phyloP scores from a whole-genome alignment of 2,329 filamentous ascomycete species.

The Fusarium equiseti region DNA sequence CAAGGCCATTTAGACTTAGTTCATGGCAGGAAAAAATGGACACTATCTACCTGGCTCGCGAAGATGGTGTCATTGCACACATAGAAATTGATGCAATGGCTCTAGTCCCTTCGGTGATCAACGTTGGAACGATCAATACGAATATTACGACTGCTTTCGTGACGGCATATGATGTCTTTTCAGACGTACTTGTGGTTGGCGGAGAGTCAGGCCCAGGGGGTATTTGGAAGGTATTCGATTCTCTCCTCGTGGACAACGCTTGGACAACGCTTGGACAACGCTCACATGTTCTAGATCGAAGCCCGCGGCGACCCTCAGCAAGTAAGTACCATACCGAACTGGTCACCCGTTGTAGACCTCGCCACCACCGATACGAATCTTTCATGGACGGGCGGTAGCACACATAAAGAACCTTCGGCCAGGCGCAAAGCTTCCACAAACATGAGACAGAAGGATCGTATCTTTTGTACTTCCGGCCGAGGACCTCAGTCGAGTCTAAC shows the following conservation, averaged over 20 bases:
- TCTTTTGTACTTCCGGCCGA: constrained; percentile 77
- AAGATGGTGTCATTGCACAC: constrained; percentile 85
- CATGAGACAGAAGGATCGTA: constrained; percentile 59
- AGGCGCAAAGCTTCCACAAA: constrained; percentile 25
- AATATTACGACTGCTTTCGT: constrained; percentile 87
- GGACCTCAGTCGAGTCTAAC: constrained; percentile 72
- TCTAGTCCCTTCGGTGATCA: constrained; percentile 65
- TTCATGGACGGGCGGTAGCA: constrained; percentile 37
- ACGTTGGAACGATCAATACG: constrained; percentile 74
- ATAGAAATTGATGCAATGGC: constrained; percentile 73
- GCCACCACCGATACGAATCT: constrained; percentile 59
- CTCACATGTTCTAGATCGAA: constrained; percentile 56
- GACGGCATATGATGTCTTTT: constrained; percentile 73
- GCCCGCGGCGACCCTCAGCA: constrained; percentile 64
- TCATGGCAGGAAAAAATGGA: constrained; percentile 75
- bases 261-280: constrained; percentile 15
- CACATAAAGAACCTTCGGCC: constrained; percentile 3
- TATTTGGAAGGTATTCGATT: constrained; percentile 73
- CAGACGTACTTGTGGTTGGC: constrained; percentile 83
- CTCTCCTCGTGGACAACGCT: background rate
- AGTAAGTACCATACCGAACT: constrained; percentile 68
- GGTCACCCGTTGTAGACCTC: constrained; percentile 70
- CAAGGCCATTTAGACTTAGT: constrained; percentile 77
- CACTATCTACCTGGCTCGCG: constrained; percentile 85
- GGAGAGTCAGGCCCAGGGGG: constrained; percentile 83